A percentile compares a stretch with the other conserved stretches of the same genome.
phyloP scores from a whole-genome alignment of 108 stramenopile species.

The Heterococcus sp. region DNA sequence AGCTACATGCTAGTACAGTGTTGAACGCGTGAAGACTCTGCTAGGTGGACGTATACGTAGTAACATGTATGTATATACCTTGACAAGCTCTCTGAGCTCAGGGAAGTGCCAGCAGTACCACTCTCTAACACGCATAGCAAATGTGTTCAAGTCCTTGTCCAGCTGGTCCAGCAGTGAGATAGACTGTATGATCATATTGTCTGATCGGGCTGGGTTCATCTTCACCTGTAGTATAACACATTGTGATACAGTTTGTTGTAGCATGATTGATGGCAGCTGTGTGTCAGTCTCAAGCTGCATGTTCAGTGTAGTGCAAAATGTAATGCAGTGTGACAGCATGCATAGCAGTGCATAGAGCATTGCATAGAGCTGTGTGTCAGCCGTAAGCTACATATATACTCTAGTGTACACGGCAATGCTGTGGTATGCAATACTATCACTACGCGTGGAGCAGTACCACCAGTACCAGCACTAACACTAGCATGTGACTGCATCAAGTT shows the following conservation, averaged over 20 bases:
- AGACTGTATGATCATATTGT: conserved; percentile 99
- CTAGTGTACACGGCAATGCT: neutral
- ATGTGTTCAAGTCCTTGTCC: conserved; percentile 99
- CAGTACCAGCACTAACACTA: neutral
- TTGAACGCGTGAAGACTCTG: no score
- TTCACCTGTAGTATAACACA: conserved; percentile 60
- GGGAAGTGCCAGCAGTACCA: conserved; percentile 99
- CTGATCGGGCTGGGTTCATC: conserved; percentile 95
- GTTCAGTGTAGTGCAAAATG: neutral
- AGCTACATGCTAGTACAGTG: no score
- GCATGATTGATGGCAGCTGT: neutral
- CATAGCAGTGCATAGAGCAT: no score
- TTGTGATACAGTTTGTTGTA: neutral
- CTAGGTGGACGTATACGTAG: no score
- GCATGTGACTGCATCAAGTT: neutral
- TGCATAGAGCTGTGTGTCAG: neutral
- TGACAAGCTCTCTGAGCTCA: conserved; percentile 76
- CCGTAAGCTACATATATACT: neutral
- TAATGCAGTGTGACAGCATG: neutral
- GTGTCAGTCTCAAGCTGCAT: neutral
- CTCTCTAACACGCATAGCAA: conserved; percentile 97
- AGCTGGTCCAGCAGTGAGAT: conserved; percentile 98
- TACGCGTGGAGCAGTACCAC: neutral
- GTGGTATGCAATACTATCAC: neutral
- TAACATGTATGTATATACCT: no score